Conservation (phyloP, 306 rosid genomes). For the Fragaria nilgerrensis region DNA sequence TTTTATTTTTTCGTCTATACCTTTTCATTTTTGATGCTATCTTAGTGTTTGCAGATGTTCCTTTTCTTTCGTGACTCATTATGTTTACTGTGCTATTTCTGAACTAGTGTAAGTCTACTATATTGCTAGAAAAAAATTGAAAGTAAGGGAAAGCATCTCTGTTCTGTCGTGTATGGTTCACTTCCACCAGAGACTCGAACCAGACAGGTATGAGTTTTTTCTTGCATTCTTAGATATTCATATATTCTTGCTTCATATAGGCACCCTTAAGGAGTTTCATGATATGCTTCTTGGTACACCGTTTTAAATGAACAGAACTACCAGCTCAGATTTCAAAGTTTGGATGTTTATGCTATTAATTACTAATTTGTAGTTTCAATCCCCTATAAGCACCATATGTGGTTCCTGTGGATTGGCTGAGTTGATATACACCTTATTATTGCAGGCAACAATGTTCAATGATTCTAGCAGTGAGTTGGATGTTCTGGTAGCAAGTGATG, state of each 20-base stretch:
- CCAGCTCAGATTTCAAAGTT: slow-evolving; percentile 8
- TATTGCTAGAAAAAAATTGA: slow-evolving; percentile 67
- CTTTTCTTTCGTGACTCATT: slow-evolving; percentile 3
- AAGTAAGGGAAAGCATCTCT: slow-evolving; percentile 66
- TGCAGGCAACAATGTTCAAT: slow-evolving; percentile 89
- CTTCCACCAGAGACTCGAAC: slow-evolving; percentile 98
- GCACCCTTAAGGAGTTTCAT: slow-evolving; percentile 16
- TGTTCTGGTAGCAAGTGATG: slow-evolving; percentile 98
- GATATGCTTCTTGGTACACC: slow-evolving; percentile 8
- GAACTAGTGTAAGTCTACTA: slow-evolving; percentile 14
- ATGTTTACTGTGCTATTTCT: slow-evolving; percentile 13
- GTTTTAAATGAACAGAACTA: slow-evolving; percentile 7
- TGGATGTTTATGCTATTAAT: slow-evolving; percentile 13
- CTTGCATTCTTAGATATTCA: slow-evolving; percentile 16
- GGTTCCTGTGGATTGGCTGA: slow-evolving; percentile 29
- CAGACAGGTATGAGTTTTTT: slow-evolving; percentile 67
- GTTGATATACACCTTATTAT: slow-evolving; percentile 48
- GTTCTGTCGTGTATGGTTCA: slow-evolving; percentile 97
- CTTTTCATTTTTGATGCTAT: neutral
- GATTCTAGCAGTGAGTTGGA: slow-evolving; percentile 83
- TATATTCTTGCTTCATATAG: slow-evolving; percentile 11
- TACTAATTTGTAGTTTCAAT: slow-evolving; percentile 21
- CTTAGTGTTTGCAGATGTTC: neutral
- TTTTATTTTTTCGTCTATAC: neutral
- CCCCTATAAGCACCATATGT: slow-evolving; percentile 11